phyloP scores from a whole-genome alignment of 441 rosid genomes.

The Capsella rubella region DNA sequence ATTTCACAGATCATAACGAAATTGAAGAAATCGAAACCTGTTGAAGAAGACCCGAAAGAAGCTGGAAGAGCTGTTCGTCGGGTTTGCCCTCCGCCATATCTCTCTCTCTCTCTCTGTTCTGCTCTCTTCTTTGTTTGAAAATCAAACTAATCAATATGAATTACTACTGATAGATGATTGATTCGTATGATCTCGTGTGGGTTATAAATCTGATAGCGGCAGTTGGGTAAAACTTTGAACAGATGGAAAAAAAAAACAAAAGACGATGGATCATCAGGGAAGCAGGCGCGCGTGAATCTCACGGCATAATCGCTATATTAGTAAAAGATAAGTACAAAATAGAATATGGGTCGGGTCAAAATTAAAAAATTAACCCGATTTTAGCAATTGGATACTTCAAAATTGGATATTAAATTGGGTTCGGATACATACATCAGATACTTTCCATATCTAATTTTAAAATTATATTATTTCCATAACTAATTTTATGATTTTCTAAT shows the following conservation, averaged over 20 bases:
- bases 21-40: slow-evolving; percentile 46
- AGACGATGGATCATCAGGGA: slow-evolving; percentile 17
- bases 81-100: slow-evolving; percentile 51
- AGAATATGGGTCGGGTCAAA: no score
- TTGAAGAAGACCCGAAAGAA: slow-evolving; percentile 73
- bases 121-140: not conserved
- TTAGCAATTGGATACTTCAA: no score
- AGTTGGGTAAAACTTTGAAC: slow-evolving; percentile 4
- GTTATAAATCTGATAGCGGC: not conserved
- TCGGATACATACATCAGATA: no score
- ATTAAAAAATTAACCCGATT: no score
- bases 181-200: not conserved
- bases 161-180: not conserved
- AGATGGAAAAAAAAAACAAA: not conserved
- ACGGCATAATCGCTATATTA: no score
- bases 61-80: slow-evolving; percentile 74
- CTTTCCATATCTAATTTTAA: no score
- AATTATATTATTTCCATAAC: no score
- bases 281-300: slow-evolving; percentile 7
- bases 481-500: no score
- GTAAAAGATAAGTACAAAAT: no score
- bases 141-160: not conserved
- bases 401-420: no score
- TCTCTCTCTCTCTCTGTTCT: not conserved
- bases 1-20: slow-evolving; percentile 24